Evolutionary conservation across 345 rosid species (phyloP).

Genomic region (Anacardium occidentale): DNA sequence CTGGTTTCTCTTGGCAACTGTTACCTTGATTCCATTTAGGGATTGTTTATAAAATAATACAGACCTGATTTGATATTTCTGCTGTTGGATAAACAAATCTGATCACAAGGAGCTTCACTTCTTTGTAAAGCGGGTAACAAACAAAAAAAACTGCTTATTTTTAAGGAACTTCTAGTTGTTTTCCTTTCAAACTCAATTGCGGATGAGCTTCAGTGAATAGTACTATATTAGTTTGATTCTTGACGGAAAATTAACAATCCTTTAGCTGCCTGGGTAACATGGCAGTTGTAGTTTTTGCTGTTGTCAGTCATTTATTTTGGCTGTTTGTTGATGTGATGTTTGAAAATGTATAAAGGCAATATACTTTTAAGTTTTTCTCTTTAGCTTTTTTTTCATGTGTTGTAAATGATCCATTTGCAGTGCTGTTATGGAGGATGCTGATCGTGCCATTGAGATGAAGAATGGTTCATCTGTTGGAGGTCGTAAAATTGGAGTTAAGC

Average conservation of each 20-base stretch:
- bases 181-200: neutral
- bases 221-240: neutral
- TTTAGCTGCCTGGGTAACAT: too few relatives aligned
- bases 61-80: neutral
- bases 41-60: neutral
- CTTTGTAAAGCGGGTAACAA: neutral
- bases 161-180: neutral
- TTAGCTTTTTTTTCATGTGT: neutral
- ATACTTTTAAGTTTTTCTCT: neutral
- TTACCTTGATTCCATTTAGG: neutral
- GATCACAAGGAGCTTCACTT: neutral
- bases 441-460: constrained; percentile 73
- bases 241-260: too few relatives aligned
- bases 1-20: neutral
- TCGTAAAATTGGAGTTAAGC: constrained; percentile 77
- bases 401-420: constrained; percentile 33
- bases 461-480: constrained; percentile 69
- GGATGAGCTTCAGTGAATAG: neutral
- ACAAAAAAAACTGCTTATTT: neutral
- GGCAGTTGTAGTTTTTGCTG: neutral
- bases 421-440: constrained; percentile 86
- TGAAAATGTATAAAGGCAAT: neutral
- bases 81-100: neutral
- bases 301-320: neutral
- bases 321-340: neutral